A percentile compares a stretch with the other conserved stretches of the same genome.
These are phyloP conservation scores for Calonectria hawksworthii DNA, from an alignment of 2,329 filamentous ascomycete species.

Conservation along the genomic window DNA sequence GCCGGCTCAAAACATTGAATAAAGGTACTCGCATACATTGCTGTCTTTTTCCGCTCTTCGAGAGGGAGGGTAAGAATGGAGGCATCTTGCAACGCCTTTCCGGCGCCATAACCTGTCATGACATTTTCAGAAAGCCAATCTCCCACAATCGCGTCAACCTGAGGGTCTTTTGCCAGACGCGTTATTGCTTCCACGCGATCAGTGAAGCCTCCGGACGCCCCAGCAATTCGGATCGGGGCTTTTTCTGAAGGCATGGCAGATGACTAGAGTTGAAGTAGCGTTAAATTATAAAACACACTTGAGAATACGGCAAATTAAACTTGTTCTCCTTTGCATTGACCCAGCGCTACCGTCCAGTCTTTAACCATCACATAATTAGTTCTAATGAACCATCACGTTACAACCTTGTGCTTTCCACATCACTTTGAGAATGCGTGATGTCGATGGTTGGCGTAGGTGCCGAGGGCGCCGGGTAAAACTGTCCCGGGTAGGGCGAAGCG, in stretches of 20 bases:
- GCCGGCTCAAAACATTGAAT: conserved; percentile 45
- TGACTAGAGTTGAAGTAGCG: neutral
- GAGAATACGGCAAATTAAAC: neutral
- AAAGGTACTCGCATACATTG: conserved; percentile 51
- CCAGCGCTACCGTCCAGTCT: neutral
- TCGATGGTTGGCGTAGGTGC: neutral
- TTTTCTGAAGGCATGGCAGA: conserved; percentile 11
- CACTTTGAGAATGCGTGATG: neutral
- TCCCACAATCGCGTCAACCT: conserved; percentile 29
- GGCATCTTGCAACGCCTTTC: conserved; percentile 33
- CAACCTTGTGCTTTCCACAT: no score
- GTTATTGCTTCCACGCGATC: conserved; percentile 49
- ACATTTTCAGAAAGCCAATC: conserved; percentile 57
- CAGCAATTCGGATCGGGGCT: conserved; percentile 46
- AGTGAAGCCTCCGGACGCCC: conserved; percentile 48
- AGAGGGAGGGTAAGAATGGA: conserved; percentile 30
- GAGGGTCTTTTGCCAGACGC: conserved; percentile 38
- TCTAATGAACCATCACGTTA: no score
- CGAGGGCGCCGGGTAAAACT: neutral
- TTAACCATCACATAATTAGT: neutral
- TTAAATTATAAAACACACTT: neutral
- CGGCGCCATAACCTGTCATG: conserved; percentile 56
- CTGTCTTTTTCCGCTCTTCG: conserved; percentile 21
- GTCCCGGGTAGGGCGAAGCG: neutral
- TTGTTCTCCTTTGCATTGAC: no score